Evolutionary conservation across 768 basidiomycete species (phyloP).

Genomic region (Nidularia sp.): DNA sequence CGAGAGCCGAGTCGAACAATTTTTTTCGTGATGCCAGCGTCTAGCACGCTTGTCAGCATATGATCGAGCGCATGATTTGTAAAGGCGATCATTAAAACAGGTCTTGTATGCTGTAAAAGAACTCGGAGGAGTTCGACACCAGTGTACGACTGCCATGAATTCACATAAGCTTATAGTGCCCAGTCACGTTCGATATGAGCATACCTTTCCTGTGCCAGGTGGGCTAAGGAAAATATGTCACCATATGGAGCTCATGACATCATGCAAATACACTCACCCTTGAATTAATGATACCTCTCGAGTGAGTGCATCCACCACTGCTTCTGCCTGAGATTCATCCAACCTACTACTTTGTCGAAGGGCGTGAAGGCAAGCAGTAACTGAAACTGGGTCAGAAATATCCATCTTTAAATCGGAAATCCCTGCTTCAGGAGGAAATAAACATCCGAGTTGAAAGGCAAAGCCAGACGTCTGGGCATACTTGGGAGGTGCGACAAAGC

Average conservation of each 20-base stretch:
- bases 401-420: slow-evolving; percentile 35
- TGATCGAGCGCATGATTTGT: slow-evolving; percentile 83
- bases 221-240: slow-evolving; percentile 37
- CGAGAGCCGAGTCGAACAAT: slow-evolving; percentile 70
- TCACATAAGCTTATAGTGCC: slow-evolving; percentile 2
- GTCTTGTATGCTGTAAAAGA: slow-evolving; percentile 46
- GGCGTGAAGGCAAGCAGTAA: slow-evolving; percentile 36
- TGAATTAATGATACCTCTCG: slow-evolving; percentile 67
- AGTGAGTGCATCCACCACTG: slow-evolving; percentile 56
- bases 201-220: slow-evolving; percentile 76
- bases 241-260: background rate
- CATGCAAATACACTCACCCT: slow-evolving; percentile 37
- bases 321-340: slow-evolving; percentile 70
- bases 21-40: slow-evolving; percentile 56
- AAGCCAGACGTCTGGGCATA: slow-evolving; percentile 56
- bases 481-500: slow-evolving; percentile 43
- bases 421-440: slow-evolving; percentile 40
- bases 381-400: slow-evolving; percentile 34
- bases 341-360: slow-evolving; percentile 45
- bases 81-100: slow-evolving; percentile 55
- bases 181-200: background rate
- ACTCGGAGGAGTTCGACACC: slow-evolving; percentile 68
- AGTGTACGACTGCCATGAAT: slow-evolving; percentile 47
- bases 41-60: slow-evolving; percentile 60
- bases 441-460: slow-evolving; percentile 47